Conservation (phyloP, 2,329 filamentous ascomycete genomes). For the Sphaerulina musiva region DNA sequence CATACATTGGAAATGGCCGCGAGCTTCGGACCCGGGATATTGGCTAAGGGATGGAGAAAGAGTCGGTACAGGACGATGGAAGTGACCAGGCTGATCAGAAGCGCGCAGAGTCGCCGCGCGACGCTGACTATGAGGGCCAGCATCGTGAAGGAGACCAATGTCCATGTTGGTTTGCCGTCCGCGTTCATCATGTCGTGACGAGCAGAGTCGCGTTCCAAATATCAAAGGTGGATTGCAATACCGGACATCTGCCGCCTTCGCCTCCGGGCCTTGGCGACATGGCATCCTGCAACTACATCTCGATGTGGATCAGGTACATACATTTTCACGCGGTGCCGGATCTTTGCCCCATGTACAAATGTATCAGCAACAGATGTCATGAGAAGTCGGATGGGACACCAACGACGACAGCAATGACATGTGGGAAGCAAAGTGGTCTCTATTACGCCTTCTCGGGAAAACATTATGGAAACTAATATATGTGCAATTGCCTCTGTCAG, state of each 20-base stretch:
- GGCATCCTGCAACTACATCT: too few relatives aligned
- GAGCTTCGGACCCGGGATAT: slow-evolving; percentile 33
- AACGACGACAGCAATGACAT: background rate
- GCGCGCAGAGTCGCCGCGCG: background rate
- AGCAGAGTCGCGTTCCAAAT: too few relatives aligned
- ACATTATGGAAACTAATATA: background rate
- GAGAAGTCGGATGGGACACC: background rate
- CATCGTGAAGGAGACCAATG: background rate
- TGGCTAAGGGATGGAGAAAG: slow-evolving; percentile 32
- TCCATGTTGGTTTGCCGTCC: background rate
- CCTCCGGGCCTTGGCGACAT: too few relatives aligned
- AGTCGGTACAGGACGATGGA: slow-evolving; percentile 26
- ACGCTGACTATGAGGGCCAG: background rate
- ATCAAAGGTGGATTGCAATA: too few relatives aligned
- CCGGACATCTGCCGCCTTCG: too few relatives aligned
- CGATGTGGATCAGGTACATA: too few relatives aligned
- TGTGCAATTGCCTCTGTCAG: background rate
- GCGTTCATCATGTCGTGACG: too few relatives aligned
- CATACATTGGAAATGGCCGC: slow-evolving; percentile 27
- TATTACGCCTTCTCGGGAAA: background rate
- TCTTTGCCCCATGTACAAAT: too few relatives aligned
- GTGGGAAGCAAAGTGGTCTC: background rate
- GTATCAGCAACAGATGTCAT: background rate
- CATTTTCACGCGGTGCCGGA: too few relatives aligned
- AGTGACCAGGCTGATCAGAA: background rate